Evolutionary conservation across 164 flowering plant species (phyloP).

Genomic region (Umbilicus rupestris): DNA sequence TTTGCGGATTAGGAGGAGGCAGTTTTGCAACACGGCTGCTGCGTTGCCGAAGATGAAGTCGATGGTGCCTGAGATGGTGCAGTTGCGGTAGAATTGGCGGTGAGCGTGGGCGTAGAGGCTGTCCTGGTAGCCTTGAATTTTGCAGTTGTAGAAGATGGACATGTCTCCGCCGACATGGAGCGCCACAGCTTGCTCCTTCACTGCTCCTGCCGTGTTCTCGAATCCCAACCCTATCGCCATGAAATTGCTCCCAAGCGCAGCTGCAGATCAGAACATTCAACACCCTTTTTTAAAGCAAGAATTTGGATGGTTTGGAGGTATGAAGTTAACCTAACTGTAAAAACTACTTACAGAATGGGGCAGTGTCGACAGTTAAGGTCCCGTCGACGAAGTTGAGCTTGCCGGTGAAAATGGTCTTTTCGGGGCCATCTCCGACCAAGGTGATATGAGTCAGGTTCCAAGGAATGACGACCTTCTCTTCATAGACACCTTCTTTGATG

Average conservation of each 20-base stretch:
- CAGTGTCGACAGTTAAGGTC: slow-evolving; percentile 36
- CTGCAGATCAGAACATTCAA: slow-evolving; percentile 19
- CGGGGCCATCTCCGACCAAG: slow-evolving; percentile 75
- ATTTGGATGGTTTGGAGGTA: too few relatives aligned
- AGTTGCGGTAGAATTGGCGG: slow-evolving; percentile 78
- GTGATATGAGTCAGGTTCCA: slow-evolving; percentile 33
- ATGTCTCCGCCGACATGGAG: slow-evolving; percentile 42
- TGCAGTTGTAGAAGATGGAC: slow-evolving; percentile 62
- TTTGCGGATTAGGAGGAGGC: slow-evolving; percentile 33
- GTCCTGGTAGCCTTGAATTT: slow-evolving; percentile 60
- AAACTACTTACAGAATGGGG: slow-evolving; percentile 58
- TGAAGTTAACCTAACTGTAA: not conserved
- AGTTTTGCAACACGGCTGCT: slow-evolving; percentile 60
- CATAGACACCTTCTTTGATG: slow-evolving; percentile 61
- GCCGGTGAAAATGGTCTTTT: slow-evolving; percentile 61
- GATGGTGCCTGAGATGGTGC: slow-evolving; percentile 62
- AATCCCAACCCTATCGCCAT: slow-evolving; percentile 65
- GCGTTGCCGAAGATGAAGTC: slow-evolving; percentile 75
- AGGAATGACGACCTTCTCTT: slow-evolving; percentile 38
- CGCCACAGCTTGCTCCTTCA: slow-evolving; percentile 70
- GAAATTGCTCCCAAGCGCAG: slow-evolving; percentile 39
- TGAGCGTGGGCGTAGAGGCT: slow-evolving; percentile 58
- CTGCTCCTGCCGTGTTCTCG: slow-evolving; percentile 70
- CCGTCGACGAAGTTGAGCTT: slow-evolving; percentile 43
- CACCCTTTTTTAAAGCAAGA: not conserved